phyloP scores from a whole-genome alignment of 2,329 filamentous ascomycete species.

The Penicillium griseofulvum region DNA sequence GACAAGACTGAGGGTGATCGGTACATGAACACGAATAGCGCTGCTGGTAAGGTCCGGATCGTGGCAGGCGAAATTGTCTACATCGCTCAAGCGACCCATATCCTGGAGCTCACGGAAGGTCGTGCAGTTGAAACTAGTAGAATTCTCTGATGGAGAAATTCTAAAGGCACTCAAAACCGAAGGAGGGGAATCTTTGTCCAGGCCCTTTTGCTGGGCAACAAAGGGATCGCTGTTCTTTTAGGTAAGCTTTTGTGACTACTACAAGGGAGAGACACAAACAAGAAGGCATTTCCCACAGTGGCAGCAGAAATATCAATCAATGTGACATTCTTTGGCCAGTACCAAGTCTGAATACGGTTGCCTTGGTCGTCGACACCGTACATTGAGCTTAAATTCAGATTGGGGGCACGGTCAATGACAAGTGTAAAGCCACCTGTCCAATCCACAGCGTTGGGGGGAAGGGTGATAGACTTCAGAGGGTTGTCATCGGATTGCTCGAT shows the following conservation, averaged over 20 bases:
- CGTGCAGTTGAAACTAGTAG: not conserved
- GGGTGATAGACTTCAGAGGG: not conserved
- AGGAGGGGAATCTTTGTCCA: not conserved
- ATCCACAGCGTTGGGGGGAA: not conserved
- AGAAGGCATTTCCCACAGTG: not conserved
- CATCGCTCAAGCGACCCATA: not conserved
- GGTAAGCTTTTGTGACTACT: not conserved
- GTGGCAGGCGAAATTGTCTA: not conserved
- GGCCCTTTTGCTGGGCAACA: not conserved
- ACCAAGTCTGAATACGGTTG: not conserved
- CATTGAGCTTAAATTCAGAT: not conserved
- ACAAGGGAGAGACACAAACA: not conserved
- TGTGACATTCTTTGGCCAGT: conserved; percentile 1
- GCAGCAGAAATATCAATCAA: not conserved
- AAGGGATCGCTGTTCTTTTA: not conserved
- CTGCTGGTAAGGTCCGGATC: not conserved
- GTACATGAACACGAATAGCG: not conserved
- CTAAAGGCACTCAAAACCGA: not conserved
- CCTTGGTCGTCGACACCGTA: not conserved
- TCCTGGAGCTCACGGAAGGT: not conserved
- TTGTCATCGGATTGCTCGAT: not conserved
- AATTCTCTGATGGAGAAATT: not conserved
- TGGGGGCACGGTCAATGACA: not conserved
- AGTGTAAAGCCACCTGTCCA: conserved; percentile 1
- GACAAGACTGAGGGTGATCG: not conserved